Evolutionary conservation across 306 rosid species (phyloP).

Genomic region (Quercus robur): DNA sequence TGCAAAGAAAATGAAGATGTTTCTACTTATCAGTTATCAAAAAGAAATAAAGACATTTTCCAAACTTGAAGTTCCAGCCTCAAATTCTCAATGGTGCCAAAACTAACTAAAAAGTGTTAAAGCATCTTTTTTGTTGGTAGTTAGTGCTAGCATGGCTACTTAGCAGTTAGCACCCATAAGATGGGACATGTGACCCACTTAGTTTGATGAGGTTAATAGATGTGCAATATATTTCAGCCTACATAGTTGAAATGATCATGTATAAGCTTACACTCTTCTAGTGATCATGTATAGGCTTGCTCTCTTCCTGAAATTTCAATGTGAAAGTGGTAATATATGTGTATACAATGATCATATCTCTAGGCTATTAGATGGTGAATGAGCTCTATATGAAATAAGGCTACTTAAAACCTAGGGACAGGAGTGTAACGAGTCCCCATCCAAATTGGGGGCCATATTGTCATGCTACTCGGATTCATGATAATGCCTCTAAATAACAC

Average conservation of each 20-base stretch:
- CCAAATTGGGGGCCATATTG: not conserved
- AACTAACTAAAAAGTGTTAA: not conserved
- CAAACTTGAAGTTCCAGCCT: not conserved
- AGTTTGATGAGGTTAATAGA: not conserved
- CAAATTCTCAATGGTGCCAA: not conserved
- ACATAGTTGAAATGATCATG: not conserved
- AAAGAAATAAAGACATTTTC: not conserved
- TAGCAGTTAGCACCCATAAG: not conserved
- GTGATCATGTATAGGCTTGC: no score
- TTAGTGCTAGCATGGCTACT: not conserved
- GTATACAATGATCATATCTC: not conserved
- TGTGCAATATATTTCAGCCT: no score
- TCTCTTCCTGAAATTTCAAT: no score
- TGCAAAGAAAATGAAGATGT: not conserved
- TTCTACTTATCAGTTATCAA: no score
- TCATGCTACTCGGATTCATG: not conserved
- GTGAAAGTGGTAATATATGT: not conserved
- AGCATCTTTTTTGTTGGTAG: not conserved
- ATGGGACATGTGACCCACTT: not conserved
- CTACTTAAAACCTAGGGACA: not conserved
- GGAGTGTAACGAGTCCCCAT: not conserved
- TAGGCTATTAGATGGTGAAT: not conserved
- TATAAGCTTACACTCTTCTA: not conserved
- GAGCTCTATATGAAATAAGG: not conserved
- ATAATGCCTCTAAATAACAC: not conserved